Percentiles rank a stretch among this genome's conserved stretches.
Evolutionary conservation across 805 yeast species (phyloP).

Genomic region (Starmerella roubikii): DNA sequence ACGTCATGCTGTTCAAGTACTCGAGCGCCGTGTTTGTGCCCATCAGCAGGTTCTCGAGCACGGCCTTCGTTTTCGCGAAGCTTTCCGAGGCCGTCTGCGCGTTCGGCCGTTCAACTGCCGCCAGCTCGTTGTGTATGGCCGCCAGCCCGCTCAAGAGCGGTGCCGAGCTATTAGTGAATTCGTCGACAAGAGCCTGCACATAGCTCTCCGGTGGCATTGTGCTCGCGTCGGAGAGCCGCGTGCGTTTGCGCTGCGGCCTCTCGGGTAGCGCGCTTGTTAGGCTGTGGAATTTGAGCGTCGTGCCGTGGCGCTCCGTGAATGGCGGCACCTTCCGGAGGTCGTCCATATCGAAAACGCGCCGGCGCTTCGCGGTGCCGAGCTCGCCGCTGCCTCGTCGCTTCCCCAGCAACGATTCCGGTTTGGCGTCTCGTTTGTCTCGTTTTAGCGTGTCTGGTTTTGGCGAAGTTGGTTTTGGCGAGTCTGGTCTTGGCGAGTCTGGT

Average conservation of each 20-base stretch:
- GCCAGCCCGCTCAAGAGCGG: neutral
- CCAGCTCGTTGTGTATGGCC: neutral
- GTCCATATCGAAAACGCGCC: slow-evolving; percentile 10
- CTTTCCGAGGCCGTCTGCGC: neutral
- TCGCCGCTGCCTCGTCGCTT: neutral
- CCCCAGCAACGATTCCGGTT: too few relatives aligned
- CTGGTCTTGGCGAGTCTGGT: too few relatives aligned
- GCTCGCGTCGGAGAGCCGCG: too few relatives aligned
- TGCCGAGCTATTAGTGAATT: neutral
- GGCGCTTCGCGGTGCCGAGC: slow-evolving; percentile 7
- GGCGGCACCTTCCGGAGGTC: slow-evolving; percentile 12
- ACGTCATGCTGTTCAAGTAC: too few relatives aligned
- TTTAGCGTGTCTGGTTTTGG: too few relatives aligned
- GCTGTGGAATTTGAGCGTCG: slow-evolving; percentile 4
- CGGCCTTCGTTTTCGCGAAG: neutral
- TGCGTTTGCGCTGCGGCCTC: too few relatives aligned
- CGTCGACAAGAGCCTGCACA: neutral
- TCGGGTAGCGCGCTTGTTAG: slow-evolving; percentile 4
- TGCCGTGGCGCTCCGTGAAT: slow-evolving; percentile 14
- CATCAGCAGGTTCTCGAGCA: neutral
- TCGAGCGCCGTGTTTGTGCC: neutral
- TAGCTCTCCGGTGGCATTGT: neutral
- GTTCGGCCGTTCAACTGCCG: neutral
- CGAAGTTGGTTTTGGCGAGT: too few relatives aligned
- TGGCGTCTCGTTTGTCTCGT: too few relatives aligned